Percentiles rank a stretch among this genome's conserved stretches.
phyloP scores from a whole-genome alignment of 192 early-diverging fungal genomes.

The Podila epicladia region DNA sequence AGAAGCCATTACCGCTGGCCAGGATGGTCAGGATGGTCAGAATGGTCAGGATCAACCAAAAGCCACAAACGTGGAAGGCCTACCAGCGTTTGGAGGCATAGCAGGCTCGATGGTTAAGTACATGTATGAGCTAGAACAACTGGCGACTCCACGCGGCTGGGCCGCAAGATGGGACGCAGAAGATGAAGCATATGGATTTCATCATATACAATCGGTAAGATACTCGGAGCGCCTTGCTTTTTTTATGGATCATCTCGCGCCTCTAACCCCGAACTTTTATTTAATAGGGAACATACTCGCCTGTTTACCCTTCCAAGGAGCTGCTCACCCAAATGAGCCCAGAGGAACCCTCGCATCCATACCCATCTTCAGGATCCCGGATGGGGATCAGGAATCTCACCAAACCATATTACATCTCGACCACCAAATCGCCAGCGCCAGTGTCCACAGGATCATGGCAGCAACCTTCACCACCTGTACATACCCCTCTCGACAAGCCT shows the following conservation, averaged over 20 bases:
- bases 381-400: too few species aligned
- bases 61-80: background rate
- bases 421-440: too few species aligned
- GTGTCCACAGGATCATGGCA: too few species aligned
- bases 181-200: slow-evolving; percentile 44
- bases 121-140: slow-evolving; percentile 25
- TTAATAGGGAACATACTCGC: slow-evolving; percentile 29
- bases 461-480: too few species aligned
- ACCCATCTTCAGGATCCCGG: background rate
- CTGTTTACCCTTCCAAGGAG: slow-evolving; percentile 32
- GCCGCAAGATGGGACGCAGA: slow-evolving; percentile 25
- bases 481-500: too few species aligned
- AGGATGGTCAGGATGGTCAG: background rate
- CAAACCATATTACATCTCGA: too few species aligned
- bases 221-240: background rate
- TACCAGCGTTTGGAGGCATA: slow-evolving; percentile 21
- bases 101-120: slow-evolving; percentile 35
- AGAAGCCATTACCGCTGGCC: background rate
- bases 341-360: background rate
- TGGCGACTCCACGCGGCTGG: slow-evolving; percentile 26
- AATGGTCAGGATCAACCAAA: background rate
- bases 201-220: slow-evolving; percentile 32
- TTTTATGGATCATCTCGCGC: background rate
- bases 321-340: slow-evolving; percentile 21
- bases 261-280: too few species aligned